Conservation (phyloP, 768 basidiomycete species). For the Russula compacta region DNA sequence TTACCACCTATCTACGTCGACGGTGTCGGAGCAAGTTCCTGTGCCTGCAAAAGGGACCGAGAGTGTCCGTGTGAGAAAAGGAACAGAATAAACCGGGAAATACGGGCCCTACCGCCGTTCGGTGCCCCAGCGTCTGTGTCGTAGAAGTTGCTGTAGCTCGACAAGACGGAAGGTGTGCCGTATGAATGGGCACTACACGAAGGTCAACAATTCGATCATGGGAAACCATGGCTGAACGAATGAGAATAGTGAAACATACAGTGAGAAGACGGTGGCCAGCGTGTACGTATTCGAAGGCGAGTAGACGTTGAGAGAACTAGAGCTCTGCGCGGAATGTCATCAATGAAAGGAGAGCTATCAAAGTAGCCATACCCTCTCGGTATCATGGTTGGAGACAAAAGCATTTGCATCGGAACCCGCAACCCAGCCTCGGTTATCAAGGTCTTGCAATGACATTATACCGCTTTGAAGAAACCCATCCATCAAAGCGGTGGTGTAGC, state of each 20-base stretch:
- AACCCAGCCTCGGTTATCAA: conserved; percentile 52
- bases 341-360: background rate
- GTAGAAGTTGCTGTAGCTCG: conserved; percentile 42
- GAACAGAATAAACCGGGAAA: background rate
- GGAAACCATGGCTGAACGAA: background rate
- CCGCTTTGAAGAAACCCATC: conserved; percentile 43
- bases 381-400: conserved; percentile 64
- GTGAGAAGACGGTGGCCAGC: conserved; percentile 51
- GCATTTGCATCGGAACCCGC: conserved; percentile 45
- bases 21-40: conserved; percentile 42
- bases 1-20: conserved; percentile 45
- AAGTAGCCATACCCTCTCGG: conserved; percentile 38
- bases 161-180: conserved; percentile 56
- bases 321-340: conserved; percentile 29
- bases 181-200: conserved; percentile 43
- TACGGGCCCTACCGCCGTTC: conserved; percentile 36
- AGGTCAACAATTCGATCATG: background rate
- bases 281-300: conserved; percentile 60
- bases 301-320: conserved; percentile 45
- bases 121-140: conserved; percentile 49
- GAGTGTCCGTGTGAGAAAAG: background rate
- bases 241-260: conserved; percentile 23
- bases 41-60: conserved; percentile 24
- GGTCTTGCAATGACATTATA: conserved; percentile 42
- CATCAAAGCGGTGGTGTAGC: conserved; percentile 45